These are phyloP conservation scores for Hypoxylon perforatum DNA, from an alignment of 495 filamentous ascomycete species.

Conservation along the genomic window DNA sequence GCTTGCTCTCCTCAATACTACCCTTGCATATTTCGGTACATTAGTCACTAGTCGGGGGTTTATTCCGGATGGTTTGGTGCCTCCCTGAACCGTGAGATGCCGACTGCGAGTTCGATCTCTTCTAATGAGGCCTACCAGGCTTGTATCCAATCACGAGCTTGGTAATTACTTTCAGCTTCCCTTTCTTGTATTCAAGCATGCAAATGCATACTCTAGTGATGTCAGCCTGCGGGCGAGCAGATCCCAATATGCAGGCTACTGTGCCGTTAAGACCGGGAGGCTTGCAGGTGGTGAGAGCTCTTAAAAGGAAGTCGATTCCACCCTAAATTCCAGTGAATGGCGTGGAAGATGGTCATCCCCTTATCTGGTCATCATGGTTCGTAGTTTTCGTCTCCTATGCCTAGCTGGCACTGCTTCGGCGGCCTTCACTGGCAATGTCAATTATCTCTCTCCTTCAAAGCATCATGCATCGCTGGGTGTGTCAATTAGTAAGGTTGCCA, in stretches of 20 bases:
- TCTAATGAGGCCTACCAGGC: background rate
- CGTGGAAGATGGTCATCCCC: background rate
- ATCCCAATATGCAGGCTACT: slow-evolving; percentile 10
- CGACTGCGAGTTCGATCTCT: background rate
- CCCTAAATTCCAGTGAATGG: slow-evolving; percentile 4
- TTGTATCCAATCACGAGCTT: slow-evolving; percentile 30
- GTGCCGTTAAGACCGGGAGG: background rate
- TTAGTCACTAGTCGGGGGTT: slow-evolving; percentile 10
- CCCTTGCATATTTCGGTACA: background rate
- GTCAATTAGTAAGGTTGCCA: slow-evolving; percentile 58
- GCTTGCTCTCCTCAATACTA: background rate
- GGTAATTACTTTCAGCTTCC: slow-evolving; percentile 29
- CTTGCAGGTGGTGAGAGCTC: background rate
- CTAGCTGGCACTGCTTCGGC: slow-evolving; percentile 35
- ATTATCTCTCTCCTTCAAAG: slow-evolving; percentile 68
- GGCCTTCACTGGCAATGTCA: slow-evolving; percentile 61
- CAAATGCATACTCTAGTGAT: slow-evolving; percentile 10
- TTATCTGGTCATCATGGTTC: slow-evolving; percentile 26
- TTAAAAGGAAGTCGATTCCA: slow-evolving; percentile 7
- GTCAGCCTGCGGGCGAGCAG: slow-evolving; percentile 2
- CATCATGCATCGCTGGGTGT: slow-evolving; percentile 68
- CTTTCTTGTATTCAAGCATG: slow-evolving; percentile 5
- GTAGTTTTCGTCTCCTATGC: slow-evolving; percentile 16
- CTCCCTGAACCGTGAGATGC: slow-evolving; percentile 8
- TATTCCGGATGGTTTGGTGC: background rate